A percentile compares a stretch with the other conserved stretches of the same genome.
These are phyloP conservation scores for Coemansia sp. DNA, from an alignment of 192 early-diverging fungal species.

Conservation along the genomic window DNA sequence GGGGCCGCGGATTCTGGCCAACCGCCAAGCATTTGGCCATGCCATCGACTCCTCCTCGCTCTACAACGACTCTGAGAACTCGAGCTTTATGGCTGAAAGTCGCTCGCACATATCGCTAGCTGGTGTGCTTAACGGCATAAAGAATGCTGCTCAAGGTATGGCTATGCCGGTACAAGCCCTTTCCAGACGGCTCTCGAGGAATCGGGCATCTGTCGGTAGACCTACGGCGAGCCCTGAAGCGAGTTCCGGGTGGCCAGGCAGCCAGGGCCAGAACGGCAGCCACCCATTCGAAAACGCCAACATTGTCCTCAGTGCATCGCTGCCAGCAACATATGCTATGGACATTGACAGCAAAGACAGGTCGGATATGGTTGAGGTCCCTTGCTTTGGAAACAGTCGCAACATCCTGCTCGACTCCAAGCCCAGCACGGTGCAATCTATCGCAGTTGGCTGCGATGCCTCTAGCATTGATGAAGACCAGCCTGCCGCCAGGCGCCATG, in stretches of 20 bases:
- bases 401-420: conserved; percentile 1
- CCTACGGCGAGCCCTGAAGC: neutral
- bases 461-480: neutral
- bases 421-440: neutral
- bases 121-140: neutral
- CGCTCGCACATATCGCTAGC: conserved; percentile 18
- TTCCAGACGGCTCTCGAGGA: conserved; percentile 1
- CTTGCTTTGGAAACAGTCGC: neutral
- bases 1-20: conserved; percentile 24
- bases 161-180: conserved; percentile 5
- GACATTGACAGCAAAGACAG: neutral
- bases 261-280: neutral
- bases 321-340: conserved; percentile 13
- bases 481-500: neutral
- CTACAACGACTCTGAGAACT: conserved; percentile 24
- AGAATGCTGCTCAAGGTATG: neutral
- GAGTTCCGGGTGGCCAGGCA: neutral
- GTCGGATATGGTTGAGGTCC: neutral
- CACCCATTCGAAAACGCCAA: conserved; percentile 14
- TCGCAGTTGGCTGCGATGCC: neutral
- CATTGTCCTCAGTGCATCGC: conserved; percentile 6
- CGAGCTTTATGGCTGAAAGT: conserved; percentile 47
- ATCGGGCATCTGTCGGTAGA: neutral
- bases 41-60: conserved; percentile 5
- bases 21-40: conserved; percentile 13